Evolutionary conservation across 2,329 filamentous ascomycete genomes (phyloP), one percentile per base, ranked within the genome.

Genomic region (Blastomyces emzantsi): DNA sequence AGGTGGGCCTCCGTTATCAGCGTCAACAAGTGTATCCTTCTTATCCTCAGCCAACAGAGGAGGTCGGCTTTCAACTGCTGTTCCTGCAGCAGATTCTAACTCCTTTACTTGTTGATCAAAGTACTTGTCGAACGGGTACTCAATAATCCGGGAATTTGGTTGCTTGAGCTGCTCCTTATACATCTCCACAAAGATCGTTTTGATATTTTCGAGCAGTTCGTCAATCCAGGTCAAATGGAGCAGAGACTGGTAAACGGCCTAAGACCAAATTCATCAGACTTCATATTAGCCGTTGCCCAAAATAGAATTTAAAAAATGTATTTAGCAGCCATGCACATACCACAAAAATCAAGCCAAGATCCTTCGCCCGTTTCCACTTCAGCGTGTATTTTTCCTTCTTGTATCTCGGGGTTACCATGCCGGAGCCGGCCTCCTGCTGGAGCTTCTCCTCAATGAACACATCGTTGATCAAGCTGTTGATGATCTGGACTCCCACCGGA

Each of bases 151-250:
- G 13, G 87, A 90, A 73, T 93, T 85, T 33, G 89, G 85, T 69
- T 90, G 90, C 74, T 87, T 92, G 63, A 99, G 80, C 75, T 96
- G 89, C 64, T 94, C 88, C 69, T 87, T 90, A 75, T 97, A 99
- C 36, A 97, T 83, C 68, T 92, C 90, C 68, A 94, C 83, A 73
- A 97, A 99, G 43, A 99, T 87, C 11, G 90, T 92, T 74, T 88
- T 90, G 71, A 97, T 91, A 72, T 97, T 96, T 73, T 97, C 93
- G 69, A 99, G 86, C 58, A 99, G 87, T 75, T 94, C 92, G 76
- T 99, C 94, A 68, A 97, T 90, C 94, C 95, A 99, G 15, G 90
- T 92, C 9, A 99, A 85, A 76, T 97, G 92, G 39, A 99, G 84
- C 41, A 99, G 85, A 49, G 92, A 97, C 74, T 96, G 90, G 76